phyloP scores from a whole-genome alignment of 1,284 basidiomycete genomes.

The Pterulicium gracile region DNA sequence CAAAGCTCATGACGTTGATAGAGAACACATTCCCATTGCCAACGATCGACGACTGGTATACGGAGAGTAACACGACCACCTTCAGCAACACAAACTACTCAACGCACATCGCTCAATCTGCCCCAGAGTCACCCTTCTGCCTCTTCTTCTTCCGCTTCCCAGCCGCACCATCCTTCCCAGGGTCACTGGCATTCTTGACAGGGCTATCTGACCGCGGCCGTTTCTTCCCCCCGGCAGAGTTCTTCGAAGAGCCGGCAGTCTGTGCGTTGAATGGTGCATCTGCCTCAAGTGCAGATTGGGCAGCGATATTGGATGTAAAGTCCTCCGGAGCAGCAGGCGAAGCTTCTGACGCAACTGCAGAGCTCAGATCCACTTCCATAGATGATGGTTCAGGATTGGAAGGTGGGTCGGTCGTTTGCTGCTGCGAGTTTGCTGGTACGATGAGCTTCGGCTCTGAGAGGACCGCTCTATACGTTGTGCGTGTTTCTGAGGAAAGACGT shows the following conservation, averaged over 20 bases:
- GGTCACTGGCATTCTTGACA: background rate
- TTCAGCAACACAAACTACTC: no score
- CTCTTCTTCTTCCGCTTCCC: background rate
- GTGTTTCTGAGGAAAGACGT: slow-evolving; percentile 35
- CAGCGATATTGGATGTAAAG: background rate
- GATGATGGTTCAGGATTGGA: no score
- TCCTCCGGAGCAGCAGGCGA: background rate
- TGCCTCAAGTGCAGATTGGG: background rate
- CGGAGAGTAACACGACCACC: no score
- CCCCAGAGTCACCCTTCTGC: background rate
- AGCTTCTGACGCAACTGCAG: background rate
- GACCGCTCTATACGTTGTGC: slow-evolving; percentile 55
- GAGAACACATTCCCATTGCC: no score
- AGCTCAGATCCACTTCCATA: background rate
- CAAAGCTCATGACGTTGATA: no score
- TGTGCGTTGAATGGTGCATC: background rate
- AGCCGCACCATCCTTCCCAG: background rate
- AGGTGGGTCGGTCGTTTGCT: no score
- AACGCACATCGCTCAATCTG: no score
- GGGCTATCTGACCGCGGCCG: background rate
- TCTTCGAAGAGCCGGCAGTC: background rate
- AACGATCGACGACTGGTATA: no score
- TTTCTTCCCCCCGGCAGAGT: background rate
- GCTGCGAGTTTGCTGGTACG: slow-evolving; percentile 24
- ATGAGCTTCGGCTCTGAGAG: slow-evolving; percentile 61